A percentile compares a stretch with the other conserved stretches of the same genome.
Evolutionary conservation across 2,329 filamentous ascomycete species (phyloP).

Genomic region (Oidium heveae): DNA sequence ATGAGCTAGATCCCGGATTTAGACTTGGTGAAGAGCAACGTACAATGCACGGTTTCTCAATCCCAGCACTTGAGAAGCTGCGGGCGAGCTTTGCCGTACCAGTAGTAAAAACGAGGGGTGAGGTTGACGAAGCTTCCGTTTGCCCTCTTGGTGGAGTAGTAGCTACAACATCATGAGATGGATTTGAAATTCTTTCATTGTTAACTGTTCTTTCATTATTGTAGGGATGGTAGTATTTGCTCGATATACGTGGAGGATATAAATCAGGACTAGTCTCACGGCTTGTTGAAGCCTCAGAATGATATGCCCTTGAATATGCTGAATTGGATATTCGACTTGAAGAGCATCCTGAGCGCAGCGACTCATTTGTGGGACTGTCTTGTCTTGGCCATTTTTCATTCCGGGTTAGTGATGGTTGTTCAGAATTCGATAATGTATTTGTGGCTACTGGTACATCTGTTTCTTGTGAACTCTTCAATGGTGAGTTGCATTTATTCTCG

Average conservation of each 20-base stretch:
- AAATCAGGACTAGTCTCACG: neutral
- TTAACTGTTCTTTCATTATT: neutral
- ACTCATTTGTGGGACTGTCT: neutral
- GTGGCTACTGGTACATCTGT: neutral
- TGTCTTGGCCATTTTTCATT: neutral
- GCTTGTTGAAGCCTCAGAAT: neutral
- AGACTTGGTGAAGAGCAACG: neutral
- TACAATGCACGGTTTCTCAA: neutral
- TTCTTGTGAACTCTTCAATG: neutral
- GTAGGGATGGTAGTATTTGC: neutral
- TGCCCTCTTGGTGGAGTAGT: neutral
- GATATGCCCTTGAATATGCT: neutral
- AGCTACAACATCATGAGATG: neutral
- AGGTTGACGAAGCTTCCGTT: neutral
- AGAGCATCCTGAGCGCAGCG: neutral
- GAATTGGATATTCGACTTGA: neutral
- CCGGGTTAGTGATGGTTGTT: neutral
- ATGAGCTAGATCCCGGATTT: neutral
- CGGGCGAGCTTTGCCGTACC: slow-evolving; percentile 1
- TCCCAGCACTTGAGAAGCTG: neutral
- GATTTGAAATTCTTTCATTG: neutral
- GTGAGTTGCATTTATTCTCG: neutral
- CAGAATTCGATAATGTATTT: neutral
- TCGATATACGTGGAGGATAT: neutral
- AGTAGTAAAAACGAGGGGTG: slow-evolving; percentile 1